Base-by-base conservation (phyloP, 148 eudicot genomes). In the Fagopyrum esculentum region DNA sequence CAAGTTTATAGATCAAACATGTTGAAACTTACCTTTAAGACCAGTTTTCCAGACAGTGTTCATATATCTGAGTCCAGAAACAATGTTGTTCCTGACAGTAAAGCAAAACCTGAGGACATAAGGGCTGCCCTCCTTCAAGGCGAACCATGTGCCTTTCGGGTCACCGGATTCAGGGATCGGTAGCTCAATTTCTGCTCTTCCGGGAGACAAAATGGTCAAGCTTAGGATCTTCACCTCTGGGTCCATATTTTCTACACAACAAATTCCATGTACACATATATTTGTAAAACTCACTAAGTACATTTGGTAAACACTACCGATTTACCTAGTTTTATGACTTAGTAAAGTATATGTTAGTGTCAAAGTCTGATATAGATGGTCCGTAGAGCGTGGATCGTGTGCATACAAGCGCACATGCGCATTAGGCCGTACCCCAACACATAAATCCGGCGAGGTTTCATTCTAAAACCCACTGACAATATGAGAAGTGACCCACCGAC, bases 11-110 rank as follows among this genome's bases (percentile, higher is more conserved):
- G 13, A 51, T 11, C 55, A 10, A 11, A 51, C 11, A 51, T 51
- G 40, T 51, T 12, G 15, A 16, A 5, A 55, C 22, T 7, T 86
- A 90, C 98, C 96, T 86, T 85, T 89, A 19, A 93, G 78, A 51
- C 98, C 98, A 19, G 93, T 88, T 82, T 93, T 93, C 96, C 96
- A 93, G 9, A 90, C 87, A 55, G 85, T 90, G 80, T 90, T 88
- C 19, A 79, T 80, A 81, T 93, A 93, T 75, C 88, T 81, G 13
- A 93, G 89, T 52, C 98, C 98, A 12, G 87, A 93, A 43, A 93
- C 98, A 77, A 87, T 83, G 26, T 89, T 89, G 79, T 93, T 90
- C 75, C 80, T 86, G 74, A 92, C 98, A 74, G 82, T 83, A 66
- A 92, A 81, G 78, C 91, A 82, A 78, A 93, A 93, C 35, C 84